Evolutionary conservation across 495 filamentous ascomycete genomes (phyloP), one percentile per base, ranked within the genome.

Genomic region (Physcia stellaris): DNA sequence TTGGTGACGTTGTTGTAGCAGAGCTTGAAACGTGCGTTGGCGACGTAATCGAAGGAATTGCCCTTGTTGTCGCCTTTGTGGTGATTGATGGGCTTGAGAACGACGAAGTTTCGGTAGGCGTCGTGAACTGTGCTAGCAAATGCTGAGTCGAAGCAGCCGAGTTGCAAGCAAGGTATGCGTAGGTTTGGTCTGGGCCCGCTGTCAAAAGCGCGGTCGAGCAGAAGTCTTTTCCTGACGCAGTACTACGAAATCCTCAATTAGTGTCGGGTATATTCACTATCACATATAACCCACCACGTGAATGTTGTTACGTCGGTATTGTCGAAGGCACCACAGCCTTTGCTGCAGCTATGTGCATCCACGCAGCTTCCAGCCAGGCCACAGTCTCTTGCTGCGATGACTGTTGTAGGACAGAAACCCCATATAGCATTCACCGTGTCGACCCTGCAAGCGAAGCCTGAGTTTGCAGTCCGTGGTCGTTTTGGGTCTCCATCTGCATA

Each of bases 121-220:
- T 13, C 19, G 38, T 42, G 3, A 29, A 13, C 30, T 13, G 23
- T 27, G n/a, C 16, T 21, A 41, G 20, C 29, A 42, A 42, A 34
- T 24, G 6, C 11, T 45, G 16, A 12, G 42, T 41, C 11, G 20
- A 5, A 32, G 37, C 37, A 18, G 24, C 23, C n/a, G 27, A 18
- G 6, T 7, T 38, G 29, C 42, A 45, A 26, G 39, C 37, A 18
- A 45, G 18, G 21, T 45, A 45, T 16, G 38, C 13, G 16, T 45
- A 45, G 16, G 42, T 45, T 23, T 45, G 42, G 35, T 42, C 37
- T 18, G 42, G 42, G 17, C 42, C 42, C 15, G 24, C 39, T 19
- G 24, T 41, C 15, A 45, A 35, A 20, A 41, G 29, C 5, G 42
- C 42, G 21, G 42, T 42, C 10, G 42, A 33, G 24, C 42, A 45